These are phyloP conservation scores for Claviceps sp. DNA, from an alignment of 2,329 filamentous ascomycete genomes.

Conservation along the genomic window DNA sequence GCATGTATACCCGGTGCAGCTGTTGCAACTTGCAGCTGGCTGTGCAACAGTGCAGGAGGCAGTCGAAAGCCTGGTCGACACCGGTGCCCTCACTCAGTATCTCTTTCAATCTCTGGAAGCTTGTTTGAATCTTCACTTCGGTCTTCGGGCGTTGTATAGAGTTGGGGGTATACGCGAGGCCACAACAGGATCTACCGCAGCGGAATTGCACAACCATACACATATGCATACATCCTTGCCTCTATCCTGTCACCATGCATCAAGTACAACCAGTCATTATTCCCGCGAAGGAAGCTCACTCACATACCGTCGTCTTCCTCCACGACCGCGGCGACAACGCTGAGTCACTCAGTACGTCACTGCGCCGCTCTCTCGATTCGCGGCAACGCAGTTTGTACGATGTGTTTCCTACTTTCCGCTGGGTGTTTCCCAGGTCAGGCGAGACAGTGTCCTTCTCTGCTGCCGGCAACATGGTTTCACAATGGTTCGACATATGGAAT, in stretches of 20 bases:
- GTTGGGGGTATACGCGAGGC: not conserved
- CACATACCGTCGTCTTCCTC: constrained; percentile 31
- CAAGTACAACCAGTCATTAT: not conserved
- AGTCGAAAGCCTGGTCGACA: too few relatives aligned
- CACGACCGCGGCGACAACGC: constrained; percentile 30
- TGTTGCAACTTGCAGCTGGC: too few relatives aligned
- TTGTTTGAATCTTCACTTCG: too few relatives aligned
- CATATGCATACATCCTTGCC: not conserved
- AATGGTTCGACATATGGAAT: constrained; percentile 41
- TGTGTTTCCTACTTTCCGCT: constrained; percentile 31
- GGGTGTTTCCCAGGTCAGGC: constrained; percentile 35
- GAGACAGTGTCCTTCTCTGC: constrained; percentile 13
- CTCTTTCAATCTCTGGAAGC: too few relatives aligned
- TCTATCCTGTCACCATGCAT: not conserved
- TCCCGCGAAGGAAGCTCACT: constrained; percentile 12
- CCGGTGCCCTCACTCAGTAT: too few relatives aligned
- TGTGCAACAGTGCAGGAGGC: too few relatives aligned
- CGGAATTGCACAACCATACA: too few relatives aligned
- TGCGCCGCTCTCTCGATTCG: constrained; percentile 19
- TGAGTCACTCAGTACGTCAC: constrained; percentile 16
- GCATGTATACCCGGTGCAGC: too few relatives aligned
- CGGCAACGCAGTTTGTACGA: constrained; percentile 20
- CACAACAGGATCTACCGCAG: not conserved
- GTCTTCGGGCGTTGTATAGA: too few relatives aligned
- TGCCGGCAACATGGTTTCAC: constrained; percentile 15